Evolutionary conservation across 2,329 filamentous ascomycete genomes (phyloP).

Genomic region (Dothiorella sarmentorum): DNA sequence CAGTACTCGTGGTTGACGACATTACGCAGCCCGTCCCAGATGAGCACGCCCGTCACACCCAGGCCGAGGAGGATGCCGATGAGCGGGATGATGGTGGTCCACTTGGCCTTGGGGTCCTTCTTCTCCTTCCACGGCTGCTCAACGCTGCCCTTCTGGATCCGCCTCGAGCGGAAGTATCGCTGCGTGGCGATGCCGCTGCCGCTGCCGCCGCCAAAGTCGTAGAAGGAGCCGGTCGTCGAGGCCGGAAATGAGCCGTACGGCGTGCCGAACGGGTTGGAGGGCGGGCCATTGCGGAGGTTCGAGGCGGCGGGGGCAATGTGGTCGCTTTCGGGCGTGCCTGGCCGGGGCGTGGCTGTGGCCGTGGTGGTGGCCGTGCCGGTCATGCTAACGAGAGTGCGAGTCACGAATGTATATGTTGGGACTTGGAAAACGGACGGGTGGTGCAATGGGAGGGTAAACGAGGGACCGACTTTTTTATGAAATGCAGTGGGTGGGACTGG

Average conservation of each 20-base stretch:
- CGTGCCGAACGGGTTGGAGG: constrained; percentile 33
- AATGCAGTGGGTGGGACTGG: not conserved
- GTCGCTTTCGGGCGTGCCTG: constrained; percentile 40
- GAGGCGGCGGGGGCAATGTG: constrained; percentile 27
- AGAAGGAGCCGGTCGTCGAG: constrained; percentile 39
- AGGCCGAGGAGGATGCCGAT: constrained; percentile 68
- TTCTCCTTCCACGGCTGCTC: constrained; percentile 76
- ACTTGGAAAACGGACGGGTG: not conserved
- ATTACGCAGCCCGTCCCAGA: constrained; percentile 70
- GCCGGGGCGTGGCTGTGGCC: constrained; percentile 34
- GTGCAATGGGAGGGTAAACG: not conserved
- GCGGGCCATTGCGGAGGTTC: constrained; percentile 8
- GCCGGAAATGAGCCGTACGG: constrained; percentile 44
- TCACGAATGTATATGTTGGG: not conserved
- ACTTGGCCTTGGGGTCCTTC: constrained; percentile 75
- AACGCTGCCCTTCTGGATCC: constrained; percentile 67
- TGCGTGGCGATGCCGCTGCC: constrained; percentile 23
- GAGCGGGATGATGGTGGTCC: constrained; percentile 77
- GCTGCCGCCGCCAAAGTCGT: constrained; percentile 32
- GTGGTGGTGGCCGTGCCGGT: constrained; percentile 22
- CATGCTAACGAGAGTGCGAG: constrained; percentile 5
- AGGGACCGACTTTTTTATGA: not conserved
- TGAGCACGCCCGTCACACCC: constrained; percentile 63
- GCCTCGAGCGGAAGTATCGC: constrained; percentile 68
- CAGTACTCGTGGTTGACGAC: constrained; percentile 75